A percentile compares a stretch with the other conserved stretches of the same genome.
phyloP scores from a whole-genome alignment of 108 stramenopile genomes.

The Nitzschia putrida region DNA sequence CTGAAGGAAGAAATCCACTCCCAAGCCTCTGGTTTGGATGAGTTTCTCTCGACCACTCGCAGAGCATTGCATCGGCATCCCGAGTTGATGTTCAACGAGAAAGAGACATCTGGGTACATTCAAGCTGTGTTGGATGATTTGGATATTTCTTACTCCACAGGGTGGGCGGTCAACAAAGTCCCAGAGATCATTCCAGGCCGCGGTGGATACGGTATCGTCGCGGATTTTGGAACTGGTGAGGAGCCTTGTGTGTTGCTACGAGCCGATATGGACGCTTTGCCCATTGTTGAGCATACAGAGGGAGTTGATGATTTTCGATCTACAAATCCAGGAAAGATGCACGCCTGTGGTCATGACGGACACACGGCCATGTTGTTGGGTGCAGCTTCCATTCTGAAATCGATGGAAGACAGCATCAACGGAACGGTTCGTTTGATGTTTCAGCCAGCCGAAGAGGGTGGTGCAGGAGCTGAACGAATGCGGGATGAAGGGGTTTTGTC shows the following conservation, averaged over 20 bases:
- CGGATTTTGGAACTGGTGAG: conserved; percentile 71
- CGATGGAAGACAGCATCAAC: conserved; percentile 50
- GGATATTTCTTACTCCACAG: conserved; percentile 58
- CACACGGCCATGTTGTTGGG: conserved; percentile 90
- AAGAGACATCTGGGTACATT: conserved; percentile 59
- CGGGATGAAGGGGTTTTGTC: conserved; percentile 80
- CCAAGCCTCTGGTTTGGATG: conserved; percentile 30
- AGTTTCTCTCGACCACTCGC: conserved; percentile 57
- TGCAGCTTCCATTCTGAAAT: conserved; percentile 71
- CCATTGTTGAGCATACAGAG: conserved; percentile 74
- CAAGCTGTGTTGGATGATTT: conserved; percentile 56
- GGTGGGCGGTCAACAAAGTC: conserved; percentile 75
- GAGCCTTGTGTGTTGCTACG: conserved; percentile 77
- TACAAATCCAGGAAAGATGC: conserved; percentile 74
- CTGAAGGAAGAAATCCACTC: conserved; percentile 39
- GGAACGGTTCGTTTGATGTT: conserved; percentile 71
- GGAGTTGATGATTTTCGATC: conserved; percentile 56
- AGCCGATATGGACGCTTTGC: conserved; percentile 95
- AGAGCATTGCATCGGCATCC: conserved; percentile 70
- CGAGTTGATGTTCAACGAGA: conserved; percentile 80
- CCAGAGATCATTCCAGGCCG: conserved; percentile 44
- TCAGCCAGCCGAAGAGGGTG: conserved; percentile 91
- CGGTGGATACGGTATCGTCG: conserved; percentile 81
- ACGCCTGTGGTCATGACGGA: conserved; percentile 95
- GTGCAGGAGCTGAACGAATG: conserved; percentile 88